Evolutionary conservation across 768 basidiomycete species (phyloP), one percentile per base, ranked within the genome.

Genomic region (Pisolithus sp.): DNA sequence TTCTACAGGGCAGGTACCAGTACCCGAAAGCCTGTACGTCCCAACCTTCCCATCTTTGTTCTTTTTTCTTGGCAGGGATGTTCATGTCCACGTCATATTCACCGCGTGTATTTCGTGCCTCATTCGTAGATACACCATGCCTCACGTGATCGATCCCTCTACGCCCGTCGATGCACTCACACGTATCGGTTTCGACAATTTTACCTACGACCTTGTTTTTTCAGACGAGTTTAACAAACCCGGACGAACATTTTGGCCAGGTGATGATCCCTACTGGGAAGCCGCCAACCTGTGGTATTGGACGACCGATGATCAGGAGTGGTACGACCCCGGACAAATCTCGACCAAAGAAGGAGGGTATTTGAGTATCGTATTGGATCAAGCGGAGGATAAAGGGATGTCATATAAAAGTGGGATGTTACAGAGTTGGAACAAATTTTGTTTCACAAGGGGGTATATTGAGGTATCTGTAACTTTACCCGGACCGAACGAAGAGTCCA

Each of bases 371-470:
- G 81, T 80, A 5, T 77, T 89, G 76, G 85, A 86, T 24, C 60
- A 73, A 55, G 64, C 71, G 60, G 51, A 44, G 37, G 21, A 83
- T 57, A 82, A 92, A 62, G 71, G 71, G 6, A 73, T 87, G 53
- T 71, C 71, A 37, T 93, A 84, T 61, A 72, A 79, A 58, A 82
- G 73, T 62, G 89, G 84, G 5, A 90, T 92, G 88, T 71, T 93
- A 4, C 89, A 92, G 69, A 81, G 80, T 38, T 93, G 91, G 90
- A 93, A 93, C 69, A 90, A 93, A 73, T 83, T 93, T 61, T 93
- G 87, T 67, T 91, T 90, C 61, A 81, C 86, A 26, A 79, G 77
- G 24, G 89, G 89, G 5, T 77, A 77, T 46, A 78, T 93, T 53
- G 91, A 92, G 71, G 80, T 85, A 17, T 63, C 72, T 3, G 71